Evolutionary conservation across 2,329 filamentous ascomycete species (phyloP).

Genomic region (Ceratocystis smalleyi): DNA sequence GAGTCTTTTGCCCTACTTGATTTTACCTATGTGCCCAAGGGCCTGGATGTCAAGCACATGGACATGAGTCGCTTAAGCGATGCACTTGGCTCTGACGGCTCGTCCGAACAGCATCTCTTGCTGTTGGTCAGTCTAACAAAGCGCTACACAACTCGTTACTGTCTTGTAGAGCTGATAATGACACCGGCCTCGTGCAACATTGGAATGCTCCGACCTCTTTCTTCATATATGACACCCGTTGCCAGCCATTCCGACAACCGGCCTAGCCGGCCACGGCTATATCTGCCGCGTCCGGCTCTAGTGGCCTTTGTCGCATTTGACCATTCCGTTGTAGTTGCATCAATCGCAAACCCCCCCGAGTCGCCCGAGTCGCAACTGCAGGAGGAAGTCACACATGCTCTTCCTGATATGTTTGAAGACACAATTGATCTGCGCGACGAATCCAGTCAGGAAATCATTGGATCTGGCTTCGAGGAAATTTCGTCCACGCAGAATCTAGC

Average conservation of each 20-base stretch:
- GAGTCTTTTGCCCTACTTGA: conserved; percentile 62
- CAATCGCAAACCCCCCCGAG: conserved; percentile 50
- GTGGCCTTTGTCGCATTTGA: conserved; percentile 73
- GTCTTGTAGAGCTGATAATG: conserved; percentile 56
- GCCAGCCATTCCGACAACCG: conserved; percentile 27
- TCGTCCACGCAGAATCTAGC: conserved; percentile 20
- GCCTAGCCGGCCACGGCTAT: conserved; percentile 44
- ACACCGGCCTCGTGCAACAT: conserved; percentile 38
- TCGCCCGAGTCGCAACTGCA: conserved; percentile 64
- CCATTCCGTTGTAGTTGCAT: conserved; percentile 61
- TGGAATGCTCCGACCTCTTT: conserved; percentile 52
- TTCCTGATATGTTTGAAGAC: conserved; percentile 65
- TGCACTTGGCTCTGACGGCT: conserved; percentile 34
- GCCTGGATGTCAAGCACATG: conserved; percentile 34
- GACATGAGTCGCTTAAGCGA: conserved; percentile 37
- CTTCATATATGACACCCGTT: conserved; percentile 43
- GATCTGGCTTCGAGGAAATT: conserved; percentile 46
- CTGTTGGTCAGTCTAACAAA: conserved; percentile 43
- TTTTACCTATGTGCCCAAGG: conserved; percentile 52
- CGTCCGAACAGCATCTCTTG: conserved; percentile 42
- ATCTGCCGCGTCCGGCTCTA: conserved; percentile 62
- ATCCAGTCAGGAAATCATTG: conserved; percentile 46
- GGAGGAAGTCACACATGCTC: conserved; percentile 41
- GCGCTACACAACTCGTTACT: conserved; percentile 46
- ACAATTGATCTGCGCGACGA: conserved; percentile 62